Percentiles rank a stretch among this genome's conserved stretches.
phyloP scores from a whole-genome alignment of 2,329 filamentous ascomycete species.

The Rhexocercosporidium sp. region DNA sequence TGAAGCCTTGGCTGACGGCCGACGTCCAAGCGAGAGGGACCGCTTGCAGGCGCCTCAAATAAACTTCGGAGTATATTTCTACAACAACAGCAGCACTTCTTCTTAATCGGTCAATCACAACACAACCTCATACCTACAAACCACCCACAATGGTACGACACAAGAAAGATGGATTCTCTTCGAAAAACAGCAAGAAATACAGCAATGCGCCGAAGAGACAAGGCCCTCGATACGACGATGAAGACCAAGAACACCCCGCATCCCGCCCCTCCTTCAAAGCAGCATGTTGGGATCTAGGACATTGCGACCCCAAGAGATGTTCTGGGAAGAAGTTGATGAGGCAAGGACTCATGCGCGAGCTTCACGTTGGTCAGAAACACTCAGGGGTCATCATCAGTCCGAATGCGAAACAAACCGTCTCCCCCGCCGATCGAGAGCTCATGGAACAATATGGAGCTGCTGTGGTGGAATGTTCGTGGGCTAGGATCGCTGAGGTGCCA shows the following conservation, averaged over 20 bases:
- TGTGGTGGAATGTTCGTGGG: constrained; percentile 98
- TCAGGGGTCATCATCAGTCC: constrained; percentile 92
- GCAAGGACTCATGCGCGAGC: constrained; percentile 89
- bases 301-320: constrained; percentile 96
- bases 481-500: constrained; percentile 86
- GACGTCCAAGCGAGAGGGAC: background rate
- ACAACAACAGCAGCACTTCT: background rate
- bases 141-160: constrained; percentile 78
- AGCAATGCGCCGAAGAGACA: constrained; percentile 61
- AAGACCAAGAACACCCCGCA: constrained; percentile 46
- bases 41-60: background rate
- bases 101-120: background rate
- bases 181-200: constrained; percentile 68
- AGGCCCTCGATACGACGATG: constrained; percentile 52
- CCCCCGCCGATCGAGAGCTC: constrained; percentile 79
- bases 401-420: constrained; percentile 86
- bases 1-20: constrained; percentile 18
- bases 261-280: constrained; percentile 75
- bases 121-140: constrained; percentile 10
- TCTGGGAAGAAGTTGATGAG: constrained; percentile 95
- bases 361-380: constrained; percentile 90
- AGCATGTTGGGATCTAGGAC: constrained; percentile 96
- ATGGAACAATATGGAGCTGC: constrained; percentile 90
- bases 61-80: constrained; percentile 7
- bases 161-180: constrained; percentile 83